Evolutionary conservation across 495 filamentous ascomycete species (phyloP).

Genomic region (Hypoxylon lenormandii): DNA sequence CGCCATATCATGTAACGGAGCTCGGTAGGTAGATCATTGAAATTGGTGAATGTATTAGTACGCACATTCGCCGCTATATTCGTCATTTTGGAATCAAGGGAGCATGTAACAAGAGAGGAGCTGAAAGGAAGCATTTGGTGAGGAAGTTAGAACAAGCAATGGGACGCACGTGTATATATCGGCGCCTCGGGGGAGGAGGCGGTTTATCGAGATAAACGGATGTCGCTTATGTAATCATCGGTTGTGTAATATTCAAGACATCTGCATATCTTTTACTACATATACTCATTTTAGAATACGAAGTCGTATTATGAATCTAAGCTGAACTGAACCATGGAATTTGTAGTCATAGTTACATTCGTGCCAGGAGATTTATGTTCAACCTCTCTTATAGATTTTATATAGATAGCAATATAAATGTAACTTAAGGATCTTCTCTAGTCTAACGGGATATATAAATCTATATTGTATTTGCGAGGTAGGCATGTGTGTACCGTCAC

Average conservation of each 20-base stretch:
- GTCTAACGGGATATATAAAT: too few species aligned
- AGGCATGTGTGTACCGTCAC: constrained; percentile 1
- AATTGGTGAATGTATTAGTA: constrained; percentile 5
- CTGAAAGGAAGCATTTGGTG: not conserved
- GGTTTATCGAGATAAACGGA: not conserved
- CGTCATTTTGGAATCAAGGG: constrained; percentile 8
- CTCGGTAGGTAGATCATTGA: constrained; percentile 25
- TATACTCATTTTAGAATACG: not conserved
- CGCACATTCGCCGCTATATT: too few species aligned
- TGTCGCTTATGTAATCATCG: not conserved
- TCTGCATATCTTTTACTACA: not conserved
- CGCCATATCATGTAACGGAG: constrained; percentile 33
- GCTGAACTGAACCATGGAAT: too few species aligned
- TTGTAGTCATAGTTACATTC: too few species aligned
- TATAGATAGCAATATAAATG: too few species aligned
- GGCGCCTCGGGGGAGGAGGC: not conserved
- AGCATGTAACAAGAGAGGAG: not conserved
- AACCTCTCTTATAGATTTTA: too few species aligned
- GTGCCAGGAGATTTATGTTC: too few species aligned
- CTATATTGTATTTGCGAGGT: too few species aligned
- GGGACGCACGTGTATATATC: not conserved
- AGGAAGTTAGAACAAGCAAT: not conserved
- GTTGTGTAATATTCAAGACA: not conserved
- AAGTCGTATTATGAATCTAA: too few species aligned
- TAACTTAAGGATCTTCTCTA: too few species aligned